phyloP scores from a whole-genome alignment of 2,329 filamentous ascomycete species.

The Rhynchosporium agropyri region DNA sequence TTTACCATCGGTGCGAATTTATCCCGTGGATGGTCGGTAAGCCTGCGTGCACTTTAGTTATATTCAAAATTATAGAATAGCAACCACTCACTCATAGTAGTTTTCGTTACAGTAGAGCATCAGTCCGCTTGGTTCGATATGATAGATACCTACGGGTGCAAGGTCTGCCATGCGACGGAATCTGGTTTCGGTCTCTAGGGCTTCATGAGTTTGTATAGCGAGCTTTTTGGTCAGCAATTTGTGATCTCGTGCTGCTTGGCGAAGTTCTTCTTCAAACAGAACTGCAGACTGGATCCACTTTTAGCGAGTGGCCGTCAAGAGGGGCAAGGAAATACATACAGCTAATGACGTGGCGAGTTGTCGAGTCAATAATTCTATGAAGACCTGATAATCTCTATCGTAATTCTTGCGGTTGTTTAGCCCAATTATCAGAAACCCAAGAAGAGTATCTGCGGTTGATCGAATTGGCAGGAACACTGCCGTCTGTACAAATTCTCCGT shows the following conservation, averaged over 20 bases:
- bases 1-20: constrained; percentile 45
- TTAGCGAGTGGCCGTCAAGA: neutral
- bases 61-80: neutral
- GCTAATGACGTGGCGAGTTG: constrained; percentile 80
- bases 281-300: constrained; percentile 61
- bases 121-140: constrained; percentile 64
- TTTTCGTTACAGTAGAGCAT: constrained; percentile 73
- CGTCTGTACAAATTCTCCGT: constrained; percentile 67
- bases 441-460: constrained; percentile 64
- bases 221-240: constrained; percentile 68
- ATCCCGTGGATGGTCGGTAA: constrained; percentile 48
- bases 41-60: constrained; percentile 38
- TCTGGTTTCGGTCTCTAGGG: constrained; percentile 59
- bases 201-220: constrained; percentile 55
- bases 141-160: constrained; percentile 74
- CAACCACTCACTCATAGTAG: constrained; percentile 48
- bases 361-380: constrained; percentile 71
- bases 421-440: constrained; percentile 79
- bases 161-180: constrained; percentile 74
- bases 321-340: constrained; percentile 12
- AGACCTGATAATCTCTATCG: constrained; percentile 78
- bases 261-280: constrained; percentile 81
- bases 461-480: constrained; percentile 72
- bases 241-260: constrained; percentile 67
- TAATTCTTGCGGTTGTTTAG: constrained; percentile 77